Evolutionary conservation across 306 rosid genomes (phyloP), one percentile per base, ranked within the genome.

Genomic region (Lablab purpureus): DNA sequence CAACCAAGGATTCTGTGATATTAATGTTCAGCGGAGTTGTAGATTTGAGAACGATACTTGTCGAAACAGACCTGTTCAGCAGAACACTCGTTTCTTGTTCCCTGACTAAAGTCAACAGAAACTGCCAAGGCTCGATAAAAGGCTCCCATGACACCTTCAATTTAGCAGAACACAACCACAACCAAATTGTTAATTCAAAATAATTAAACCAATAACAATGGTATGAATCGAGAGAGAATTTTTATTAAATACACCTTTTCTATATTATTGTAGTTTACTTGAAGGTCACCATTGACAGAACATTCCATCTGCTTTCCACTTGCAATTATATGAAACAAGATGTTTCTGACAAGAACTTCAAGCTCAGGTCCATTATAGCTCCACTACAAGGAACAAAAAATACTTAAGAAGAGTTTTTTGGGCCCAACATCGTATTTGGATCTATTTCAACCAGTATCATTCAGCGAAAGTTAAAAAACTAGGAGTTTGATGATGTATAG

Each of bases 141-240:
- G 98, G 95, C 87, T 95, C 99, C 99, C 98, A 95, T 40, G 85
- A 83, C 63, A 91, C 99, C 99, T 95, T 73, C 83, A 85, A 77
- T 52, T 74, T 87, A 71, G 60, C 18, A 80, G 69, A 60, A 81
- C 21, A 75, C 17, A 55, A 72, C 46, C 80, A 62, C 22, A 84
- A 67, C 85, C 74, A 81, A 77, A 68, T 56, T 49, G 52, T 75
- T 59, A 25, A 68, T 41, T 32, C 34, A 27, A 73, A 17, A 51
- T 4, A 15, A 59, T 37, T 43, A 30, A 34, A 55, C 23, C 3
- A 64, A 12, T n/a, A 64, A 50, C 51, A 37, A 34, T 5, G 70
- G 59, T 62, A 14, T 46, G 36, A 23, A 58, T 28, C 5, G 3
- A 15, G n/a, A 13, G 10, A 27, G 41, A 50, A 52, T 32, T 83